phyloP scores from a whole-genome alignment of 116 monocot genomes.

The Posidonia oceanica region DNA sequence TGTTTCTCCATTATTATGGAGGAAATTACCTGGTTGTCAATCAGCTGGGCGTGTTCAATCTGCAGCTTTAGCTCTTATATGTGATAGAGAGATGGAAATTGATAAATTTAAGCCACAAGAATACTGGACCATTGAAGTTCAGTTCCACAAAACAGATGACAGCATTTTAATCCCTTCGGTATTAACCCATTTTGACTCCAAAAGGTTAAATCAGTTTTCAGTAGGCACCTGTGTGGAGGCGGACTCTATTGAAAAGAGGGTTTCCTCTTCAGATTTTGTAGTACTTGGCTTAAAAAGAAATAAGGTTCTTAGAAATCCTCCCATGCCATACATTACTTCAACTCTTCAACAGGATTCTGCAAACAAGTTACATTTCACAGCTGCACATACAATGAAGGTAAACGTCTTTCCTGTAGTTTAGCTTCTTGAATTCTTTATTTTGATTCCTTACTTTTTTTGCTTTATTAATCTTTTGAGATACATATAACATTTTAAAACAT shows the following conservation, averaged over 20 bases:
- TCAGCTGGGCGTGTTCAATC: constrained; percentile 98
- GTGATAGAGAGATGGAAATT: constrained; percentile 85
- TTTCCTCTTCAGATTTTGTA: constrained; percentile 45
- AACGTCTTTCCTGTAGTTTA: not conserved
- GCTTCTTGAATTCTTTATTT: too few species aligned
- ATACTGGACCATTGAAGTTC: constrained; percentile 72
- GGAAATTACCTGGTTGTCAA: constrained; percentile 89
- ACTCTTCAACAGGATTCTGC: constrained; percentile 88
- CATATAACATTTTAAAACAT: too few species aligned
- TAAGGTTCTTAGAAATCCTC: constrained; percentile 50
- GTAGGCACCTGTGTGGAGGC: constrained; percentile 43
- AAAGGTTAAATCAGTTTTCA: constrained; percentile 69
- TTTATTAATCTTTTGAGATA: too few species aligned
- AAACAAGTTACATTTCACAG: constrained; percentile 66
- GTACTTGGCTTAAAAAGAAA: constrained; percentile 45
- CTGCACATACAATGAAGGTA: constrained; percentile 87
- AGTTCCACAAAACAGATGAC: constrained; percentile 23
- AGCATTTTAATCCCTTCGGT: constrained; percentile 25
- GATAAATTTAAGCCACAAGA: constrained; percentile 80
- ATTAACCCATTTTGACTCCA: constrained; percentile 51
- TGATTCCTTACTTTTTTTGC: too few species aligned
- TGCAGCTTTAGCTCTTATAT: constrained; percentile 84
- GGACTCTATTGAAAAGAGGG: constrained; percentile 40
- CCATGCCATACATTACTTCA: constrained; percentile 94
- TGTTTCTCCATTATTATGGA: constrained; percentile 89